Evolutionary conservation across 305 asterid species (phyloP).

Genomic region (Coffea humblotiana): DNA sequence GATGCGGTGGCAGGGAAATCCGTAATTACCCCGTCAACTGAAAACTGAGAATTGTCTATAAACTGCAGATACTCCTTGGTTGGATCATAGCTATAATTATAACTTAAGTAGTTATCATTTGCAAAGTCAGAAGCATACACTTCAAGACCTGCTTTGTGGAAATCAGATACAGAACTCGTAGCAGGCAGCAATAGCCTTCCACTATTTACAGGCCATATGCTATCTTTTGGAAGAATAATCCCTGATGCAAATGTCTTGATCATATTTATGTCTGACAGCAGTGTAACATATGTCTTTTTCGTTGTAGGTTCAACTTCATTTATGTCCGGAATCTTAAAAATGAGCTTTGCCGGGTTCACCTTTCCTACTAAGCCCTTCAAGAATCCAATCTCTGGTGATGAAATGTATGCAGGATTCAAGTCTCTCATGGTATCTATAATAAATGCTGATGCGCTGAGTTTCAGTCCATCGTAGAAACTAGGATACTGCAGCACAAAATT

Average conservation of each 20-base stretch:
- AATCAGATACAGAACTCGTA: constrained; percentile 66
- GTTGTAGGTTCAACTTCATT: constrained; percentile 63
- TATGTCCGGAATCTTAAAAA: constrained; percentile 46
- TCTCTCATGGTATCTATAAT: constrained; percentile 27
- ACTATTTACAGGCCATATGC: constrained; percentile 66
- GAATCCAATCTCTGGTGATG: constrained; percentile 94
- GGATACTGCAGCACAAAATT: constrained; percentile 51
- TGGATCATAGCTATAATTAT: constrained; percentile 87
- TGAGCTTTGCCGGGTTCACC: constrained; percentile 55
- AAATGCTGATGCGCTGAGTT: constrained; percentile 42
- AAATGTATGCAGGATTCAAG: constrained; percentile 62
- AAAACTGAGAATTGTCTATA: constrained; percentile 58
- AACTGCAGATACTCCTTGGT: constrained; percentile 68
- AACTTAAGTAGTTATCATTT: constrained; percentile 62
- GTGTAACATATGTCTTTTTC: constrained; percentile 47
- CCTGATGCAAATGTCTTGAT: constrained; percentile 79
- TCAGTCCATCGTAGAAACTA: constrained; percentile 64
- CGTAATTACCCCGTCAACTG: constrained; percentile 83
- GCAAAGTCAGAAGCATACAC: constrained; percentile 76
- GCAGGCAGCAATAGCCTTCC: constrained; percentile 57
- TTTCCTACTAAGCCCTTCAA: constrained; percentile 53
- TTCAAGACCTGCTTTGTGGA: constrained; percentile 70
- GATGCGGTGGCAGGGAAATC: constrained; percentile 90
- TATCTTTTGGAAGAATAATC: constrained; percentile 74
- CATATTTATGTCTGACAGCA: constrained; percentile 44